Percentiles rank a stretch among this genome's conserved stretches.
Evolutionary conservation across 176 grass and related monocot genomes (phyloP).

Genomic region (Raddia distichophylla): DNA sequence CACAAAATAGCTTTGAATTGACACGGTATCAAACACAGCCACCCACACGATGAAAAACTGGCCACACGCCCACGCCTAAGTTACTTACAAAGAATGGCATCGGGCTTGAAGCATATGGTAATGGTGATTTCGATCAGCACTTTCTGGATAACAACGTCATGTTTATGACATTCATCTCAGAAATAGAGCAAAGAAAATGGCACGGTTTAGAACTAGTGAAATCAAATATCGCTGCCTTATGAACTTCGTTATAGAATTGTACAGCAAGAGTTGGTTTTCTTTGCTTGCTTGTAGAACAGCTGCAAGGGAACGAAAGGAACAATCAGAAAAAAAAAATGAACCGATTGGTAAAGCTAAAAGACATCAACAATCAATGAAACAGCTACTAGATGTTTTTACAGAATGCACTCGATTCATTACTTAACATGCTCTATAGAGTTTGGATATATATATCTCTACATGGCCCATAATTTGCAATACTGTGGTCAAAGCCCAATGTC

Average conservation of each 20-base stretch:
- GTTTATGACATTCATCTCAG: slow-evolving; percentile 4
- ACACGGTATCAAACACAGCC: neutral
- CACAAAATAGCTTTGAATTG: neutral
- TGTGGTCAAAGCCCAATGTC: neutral
- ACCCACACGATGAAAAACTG: neutral
- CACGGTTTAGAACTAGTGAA: neutral
- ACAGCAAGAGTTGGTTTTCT: slow-evolving; percentile 89
- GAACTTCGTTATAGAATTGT: slow-evolving; percentile 53
- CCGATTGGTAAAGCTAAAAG: neutral
- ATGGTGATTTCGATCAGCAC: neutral
- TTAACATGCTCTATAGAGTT: neutral
- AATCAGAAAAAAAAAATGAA: neutral
- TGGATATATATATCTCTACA: neutral
- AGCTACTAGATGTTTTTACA: neutral
- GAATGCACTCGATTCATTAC: neutral
- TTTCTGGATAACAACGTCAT: neutral
- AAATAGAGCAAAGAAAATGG: slow-evolving; percentile 16
- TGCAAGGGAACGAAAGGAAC: slow-evolving; percentile 19
- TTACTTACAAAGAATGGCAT: slow-evolving; percentile 40
- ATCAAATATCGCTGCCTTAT: neutral
- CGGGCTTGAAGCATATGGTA: neutral
- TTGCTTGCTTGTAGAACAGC: slow-evolving; percentile 98
- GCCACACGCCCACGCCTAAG: neutral
- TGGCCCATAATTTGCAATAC: neutral
- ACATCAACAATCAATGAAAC: neutral